Evolutionary conservation across 345 rosid genomes (phyloP).

Genomic region (Euphorbia tirucalli): DNA sequence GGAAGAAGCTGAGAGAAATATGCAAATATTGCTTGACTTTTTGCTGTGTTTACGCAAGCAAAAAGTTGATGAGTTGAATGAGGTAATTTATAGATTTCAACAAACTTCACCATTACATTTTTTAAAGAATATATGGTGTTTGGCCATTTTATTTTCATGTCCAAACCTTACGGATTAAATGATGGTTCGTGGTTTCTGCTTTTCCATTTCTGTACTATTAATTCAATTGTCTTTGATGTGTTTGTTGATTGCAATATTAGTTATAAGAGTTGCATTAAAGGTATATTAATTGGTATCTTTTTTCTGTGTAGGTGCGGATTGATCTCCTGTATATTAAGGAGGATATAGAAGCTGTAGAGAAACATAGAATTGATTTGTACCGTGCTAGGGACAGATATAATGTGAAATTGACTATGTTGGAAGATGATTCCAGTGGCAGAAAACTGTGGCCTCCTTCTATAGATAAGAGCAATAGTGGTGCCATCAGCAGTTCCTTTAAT

Average conservation of each 20-base stretch:
- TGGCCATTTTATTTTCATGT: not conserved
- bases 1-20: constrained; percentile 97
- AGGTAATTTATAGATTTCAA: constrained; percentile 44
- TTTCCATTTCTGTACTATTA: constrained; percentile 2
- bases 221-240: not conserved
- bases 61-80: constrained; percentile 81
- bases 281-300: constrained; percentile 5
- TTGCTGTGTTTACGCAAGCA: constrained; percentile 80
- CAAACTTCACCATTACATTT: not conserved
- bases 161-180: not conserved
- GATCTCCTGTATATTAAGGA: constrained; percentile 89
- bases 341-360: constrained; percentile 85
- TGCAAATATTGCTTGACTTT: constrained; percentile 92
- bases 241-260: constrained; percentile 3
- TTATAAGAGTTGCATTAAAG: not conserved
- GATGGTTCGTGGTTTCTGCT: not conserved
- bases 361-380: constrained; percentile 79
- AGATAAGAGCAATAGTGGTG: constrained; percentile 53
- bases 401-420: constrained; percentile 77
- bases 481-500: constrained; percentile 50
- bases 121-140: not conserved
- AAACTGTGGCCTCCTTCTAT: constrained; percentile 56
- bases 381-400: constrained; percentile 77
- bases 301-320: constrained; percentile 57
- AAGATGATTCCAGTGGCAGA: constrained; percentile 65